These are phyloP conservation scores for Tylopilus sp. DNA, from an alignment of 1,284 basidiomycete species.

Conservation along the genomic window DNA sequence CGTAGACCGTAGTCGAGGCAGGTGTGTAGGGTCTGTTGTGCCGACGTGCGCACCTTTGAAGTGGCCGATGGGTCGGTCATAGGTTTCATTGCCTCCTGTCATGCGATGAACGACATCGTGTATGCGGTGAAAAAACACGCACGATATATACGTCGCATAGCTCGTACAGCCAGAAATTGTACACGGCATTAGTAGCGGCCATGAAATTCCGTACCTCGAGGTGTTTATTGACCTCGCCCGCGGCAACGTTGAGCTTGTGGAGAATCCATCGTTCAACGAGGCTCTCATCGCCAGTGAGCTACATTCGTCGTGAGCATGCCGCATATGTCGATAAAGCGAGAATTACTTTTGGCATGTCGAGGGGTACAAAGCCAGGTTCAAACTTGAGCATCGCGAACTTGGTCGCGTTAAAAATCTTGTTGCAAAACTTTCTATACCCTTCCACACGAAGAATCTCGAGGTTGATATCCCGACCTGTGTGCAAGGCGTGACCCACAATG, in stretches of 20 bases:
- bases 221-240: slow-evolving; percentile 73
- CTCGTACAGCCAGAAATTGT: slow-evolving; percentile 99
- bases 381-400: slow-evolving; percentile 98
- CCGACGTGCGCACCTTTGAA: slow-evolving; percentile 65
- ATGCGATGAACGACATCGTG: slow-evolving; percentile 8
- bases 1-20: slow-evolving; percentile 90
- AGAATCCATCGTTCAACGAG: slow-evolving; percentile 96
- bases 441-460: slow-evolving; percentile 97
- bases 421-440: slow-evolving; percentile 99
- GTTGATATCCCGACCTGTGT: slow-evolving; percentile 88
- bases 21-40: slow-evolving; percentile 95
- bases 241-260: slow-evolving; percentile 88
- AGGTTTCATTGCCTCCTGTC: slow-evolving; percentile 94
- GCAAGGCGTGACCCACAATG: not conserved
- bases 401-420: slow-evolving; percentile 99
- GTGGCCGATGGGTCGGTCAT: slow-evolving; percentile 83
- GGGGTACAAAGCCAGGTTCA: slow-evolving; percentile 79
- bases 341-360: slow-evolving; percentile 63
- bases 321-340: not conserved
- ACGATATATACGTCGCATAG: slow-evolving; percentile 99
- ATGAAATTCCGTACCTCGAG: slow-evolving; percentile 90
- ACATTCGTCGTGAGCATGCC: slow-evolving; percentile 14
- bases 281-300: slow-evolving; percentile 88
- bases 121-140: slow-evolving; percentile 31
- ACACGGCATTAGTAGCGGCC: slow-evolving; percentile 79